phyloP scores from a whole-genome alignment of 805 yeast genomes.

The Schwanniomyces pseudopolymorphus region DNA sequence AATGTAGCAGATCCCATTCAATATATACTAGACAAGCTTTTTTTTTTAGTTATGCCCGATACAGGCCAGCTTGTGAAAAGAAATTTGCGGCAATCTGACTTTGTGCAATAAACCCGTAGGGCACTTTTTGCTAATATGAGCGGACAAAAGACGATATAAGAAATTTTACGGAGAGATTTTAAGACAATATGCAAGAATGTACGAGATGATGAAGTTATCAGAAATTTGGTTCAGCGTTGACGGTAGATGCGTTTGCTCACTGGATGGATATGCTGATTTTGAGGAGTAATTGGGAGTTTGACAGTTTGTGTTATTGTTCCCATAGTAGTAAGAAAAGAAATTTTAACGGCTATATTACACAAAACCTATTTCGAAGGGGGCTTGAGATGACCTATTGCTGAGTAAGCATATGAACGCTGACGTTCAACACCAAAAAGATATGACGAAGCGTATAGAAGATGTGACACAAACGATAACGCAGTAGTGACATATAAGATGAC shows the following conservation, averaged over 20 bases:
- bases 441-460: too few relatives aligned
- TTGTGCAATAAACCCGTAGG: neutral
- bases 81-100: neutral
- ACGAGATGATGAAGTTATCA: neutral
- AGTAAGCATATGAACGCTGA: neutral
- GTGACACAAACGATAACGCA: too few relatives aligned
- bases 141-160: neutral
- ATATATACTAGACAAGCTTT: neutral
- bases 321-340: neutral
- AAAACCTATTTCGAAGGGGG: neutral
- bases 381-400: neutral
- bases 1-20: neutral
- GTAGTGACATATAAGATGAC: too few relatives aligned
- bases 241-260: neutral
- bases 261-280: neutral
- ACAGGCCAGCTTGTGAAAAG: neutral
- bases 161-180: neutral
- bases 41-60: slow-evolving; percentile 1
- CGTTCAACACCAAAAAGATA: too few relatives aligned
- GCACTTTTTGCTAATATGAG: neutral
- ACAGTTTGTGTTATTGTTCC: neutral
- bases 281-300: neutral
- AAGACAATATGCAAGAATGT: neutral
- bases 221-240: neutral
- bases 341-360: neutral